phyloP scores from a whole-genome alignment of 441 rosid species.

The Manihot esculenta region DNA sequence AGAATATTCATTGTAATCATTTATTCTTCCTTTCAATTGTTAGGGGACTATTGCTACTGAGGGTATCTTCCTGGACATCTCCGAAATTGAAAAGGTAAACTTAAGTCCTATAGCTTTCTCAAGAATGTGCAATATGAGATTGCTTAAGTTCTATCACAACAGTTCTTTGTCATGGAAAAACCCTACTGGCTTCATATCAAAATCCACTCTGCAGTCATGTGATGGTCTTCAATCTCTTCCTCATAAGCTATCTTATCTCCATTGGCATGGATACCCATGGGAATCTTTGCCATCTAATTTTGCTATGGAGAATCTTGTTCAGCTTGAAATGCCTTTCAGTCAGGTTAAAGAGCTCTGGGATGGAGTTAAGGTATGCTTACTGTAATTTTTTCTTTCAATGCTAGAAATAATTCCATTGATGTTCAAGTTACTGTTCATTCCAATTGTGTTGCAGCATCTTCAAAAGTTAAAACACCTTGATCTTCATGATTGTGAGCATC shows the following conservation, averaged over 20 bases:
- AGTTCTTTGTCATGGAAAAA: slow-evolving; percentile 19
- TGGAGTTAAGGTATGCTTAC: slow-evolving; percentile 21
- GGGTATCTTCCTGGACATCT: slow-evolving; percentile 23
- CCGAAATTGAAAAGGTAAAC: background rate
- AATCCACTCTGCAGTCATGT: background rate
- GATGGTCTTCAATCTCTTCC: slow-evolving; percentile 24
- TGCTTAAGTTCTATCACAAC: slow-evolving; percentile 25
- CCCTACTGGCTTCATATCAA: slow-evolving; percentile 21
- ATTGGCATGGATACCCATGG: slow-evolving; percentile 32
- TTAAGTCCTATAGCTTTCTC: slow-evolving; percentile 19
- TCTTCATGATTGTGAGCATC: slow-evolving; percentile 16
- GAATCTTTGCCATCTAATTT: slow-evolving; percentile 26
- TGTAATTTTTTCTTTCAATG: background rate
- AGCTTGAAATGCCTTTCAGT: slow-evolving; percentile 28
- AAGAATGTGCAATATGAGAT: slow-evolving; percentile 31
- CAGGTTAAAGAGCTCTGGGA: slow-evolving; percentile 21
- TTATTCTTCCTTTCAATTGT: background rate
- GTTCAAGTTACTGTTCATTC: background rate
- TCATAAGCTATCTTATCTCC: slow-evolving; percentile 24
- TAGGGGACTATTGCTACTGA: slow-evolving; percentile 27
- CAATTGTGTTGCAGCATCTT: slow-evolving; percentile 5
- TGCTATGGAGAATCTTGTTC: slow-evolving; percentile 23
- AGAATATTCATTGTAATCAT: background rate
- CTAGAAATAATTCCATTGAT: background rate
- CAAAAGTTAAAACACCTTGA: slow-evolving; percentile 19